Conservation (phyloP, 306 rosid species). For the Quercus cerris region DNA sequence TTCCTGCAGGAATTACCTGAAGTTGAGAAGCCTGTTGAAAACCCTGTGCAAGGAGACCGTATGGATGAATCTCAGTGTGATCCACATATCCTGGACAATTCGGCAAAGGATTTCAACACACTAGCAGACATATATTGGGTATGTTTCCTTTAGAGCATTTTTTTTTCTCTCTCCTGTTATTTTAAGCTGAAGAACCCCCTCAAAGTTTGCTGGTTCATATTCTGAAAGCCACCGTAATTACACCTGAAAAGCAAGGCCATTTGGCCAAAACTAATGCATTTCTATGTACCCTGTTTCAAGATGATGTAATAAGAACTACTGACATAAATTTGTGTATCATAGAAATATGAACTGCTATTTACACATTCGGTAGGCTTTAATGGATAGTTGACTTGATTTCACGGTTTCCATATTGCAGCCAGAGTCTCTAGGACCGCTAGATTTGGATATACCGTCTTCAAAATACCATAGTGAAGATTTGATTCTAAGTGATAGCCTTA, state of each 20-base stretch:
- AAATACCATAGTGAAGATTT: slow-evolving; percentile 69
- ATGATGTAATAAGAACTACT: not conserved
- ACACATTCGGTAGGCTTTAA: not conserved
- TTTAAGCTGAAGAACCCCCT: slow-evolving; percentile 3
- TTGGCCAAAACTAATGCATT: not conserved
- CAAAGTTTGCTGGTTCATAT: slow-evolving; percentile 5
- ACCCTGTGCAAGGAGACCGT: slow-evolving; percentile 45
- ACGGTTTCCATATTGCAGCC: slow-evolving; percentile 55
- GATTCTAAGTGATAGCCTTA: slow-evolving; percentile 76
- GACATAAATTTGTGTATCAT: not conserved
- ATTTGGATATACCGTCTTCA: slow-evolving; percentile 71
- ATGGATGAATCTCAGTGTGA: slow-evolving; percentile 47
- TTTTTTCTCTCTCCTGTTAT: not conserved
- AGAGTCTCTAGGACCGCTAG: slow-evolving; percentile 86
- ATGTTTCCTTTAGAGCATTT: slow-evolving; percentile 27
- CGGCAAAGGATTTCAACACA: slow-evolving; percentile 51
- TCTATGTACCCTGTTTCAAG: not conserved
- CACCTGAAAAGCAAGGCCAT: not conserved
- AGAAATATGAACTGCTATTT: not conserved
- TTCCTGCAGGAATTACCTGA: slow-evolving; percentile 51
- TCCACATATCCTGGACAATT: slow-evolving; percentile 46
- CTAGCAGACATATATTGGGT: slow-evolving; percentile 84
- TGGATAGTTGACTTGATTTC: slow-evolving; percentile 11
- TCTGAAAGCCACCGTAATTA: not conserved
- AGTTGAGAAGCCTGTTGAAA: slow-evolving; percentile 44